Evolutionary conservation across 2,329 filamentous ascomycete genomes (phyloP).

Genomic region (Xylaria sp.): DNA sequence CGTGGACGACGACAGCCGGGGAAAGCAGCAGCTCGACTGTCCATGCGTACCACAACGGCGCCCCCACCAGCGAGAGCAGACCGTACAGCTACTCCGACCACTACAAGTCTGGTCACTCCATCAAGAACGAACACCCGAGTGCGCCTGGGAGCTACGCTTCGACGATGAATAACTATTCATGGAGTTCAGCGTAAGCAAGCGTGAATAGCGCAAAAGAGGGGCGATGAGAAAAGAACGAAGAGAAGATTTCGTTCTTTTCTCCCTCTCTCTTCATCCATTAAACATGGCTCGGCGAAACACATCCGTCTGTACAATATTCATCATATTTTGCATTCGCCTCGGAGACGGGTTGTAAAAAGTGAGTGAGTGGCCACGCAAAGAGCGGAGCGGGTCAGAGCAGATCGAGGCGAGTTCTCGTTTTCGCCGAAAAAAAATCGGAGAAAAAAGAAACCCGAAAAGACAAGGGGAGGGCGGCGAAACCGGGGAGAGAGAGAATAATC

Average conservation of each 20-base stretch:
- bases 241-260: neutral
- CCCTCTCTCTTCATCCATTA: constrained; percentile 1
- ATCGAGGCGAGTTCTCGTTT: neutral
- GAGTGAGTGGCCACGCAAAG: neutral
- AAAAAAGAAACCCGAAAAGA: neutral
- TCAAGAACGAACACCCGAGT: constrained; percentile 34
- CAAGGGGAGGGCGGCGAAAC: neutral
- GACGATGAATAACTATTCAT: constrained; percentile 52
- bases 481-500: constrained; percentile 4
- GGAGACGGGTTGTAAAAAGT: neutral
- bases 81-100: constrained; percentile 47
- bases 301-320: constrained; percentile 18
- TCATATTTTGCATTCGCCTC: constrained; percentile 10
- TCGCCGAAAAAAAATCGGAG: constrained; percentile 4
- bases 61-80: constrained; percentile 39
- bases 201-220: neutral
- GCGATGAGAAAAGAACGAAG: neutral
- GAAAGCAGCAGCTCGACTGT: constrained; percentile 40
- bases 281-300: constrained; percentile 3
- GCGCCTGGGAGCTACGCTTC: constrained; percentile 44
- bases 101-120: constrained; percentile 39
- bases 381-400: neutral
- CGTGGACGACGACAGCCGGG: constrained; percentile 48
- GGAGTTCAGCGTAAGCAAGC: constrained; percentile 45
- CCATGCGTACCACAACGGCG: constrained; percentile 37